phyloP scores from a whole-genome alignment of 2,329 filamentous ascomycete species.

The Nemania bipapillata region DNA sequence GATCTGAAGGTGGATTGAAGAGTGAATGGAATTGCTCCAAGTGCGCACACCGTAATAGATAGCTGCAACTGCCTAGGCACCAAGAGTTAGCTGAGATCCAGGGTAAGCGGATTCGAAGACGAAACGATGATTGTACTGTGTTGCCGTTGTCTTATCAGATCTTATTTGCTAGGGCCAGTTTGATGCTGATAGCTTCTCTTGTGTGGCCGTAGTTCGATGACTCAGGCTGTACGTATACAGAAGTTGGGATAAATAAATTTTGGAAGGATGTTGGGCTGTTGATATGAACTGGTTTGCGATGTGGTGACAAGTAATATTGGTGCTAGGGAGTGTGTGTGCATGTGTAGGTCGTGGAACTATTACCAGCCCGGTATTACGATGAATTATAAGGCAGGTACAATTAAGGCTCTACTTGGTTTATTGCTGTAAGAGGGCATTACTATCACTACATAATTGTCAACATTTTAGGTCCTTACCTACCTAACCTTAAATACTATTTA shows the following conservation, averaged over 20 bases:
- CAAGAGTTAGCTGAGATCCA: not conserved
- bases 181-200: not conserved
- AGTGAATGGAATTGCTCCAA: not conserved
- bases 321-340: no score
- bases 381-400: not conserved
- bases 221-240: not conserved
- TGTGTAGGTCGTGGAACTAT: not conserved
- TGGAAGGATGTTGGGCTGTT: not conserved
- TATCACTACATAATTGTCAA: no score
- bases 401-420: no score
- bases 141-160: not conserved
- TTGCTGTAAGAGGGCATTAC: no score
- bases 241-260: not conserved
- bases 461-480: no score
- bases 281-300: not conserved
- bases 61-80: not conserved
- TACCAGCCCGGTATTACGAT: not conserved
- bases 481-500: no score
- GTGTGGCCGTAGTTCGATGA: not conserved
- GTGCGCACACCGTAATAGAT: not conserved
- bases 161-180: not conserved
- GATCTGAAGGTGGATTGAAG: not conserved
- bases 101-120: not conserved
- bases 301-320: not conserved
- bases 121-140: not conserved